These are phyloP conservation scores for Candida andamanensis DNA, from an alignment of 805 yeast species.

Conservation along the genomic window DNA sequence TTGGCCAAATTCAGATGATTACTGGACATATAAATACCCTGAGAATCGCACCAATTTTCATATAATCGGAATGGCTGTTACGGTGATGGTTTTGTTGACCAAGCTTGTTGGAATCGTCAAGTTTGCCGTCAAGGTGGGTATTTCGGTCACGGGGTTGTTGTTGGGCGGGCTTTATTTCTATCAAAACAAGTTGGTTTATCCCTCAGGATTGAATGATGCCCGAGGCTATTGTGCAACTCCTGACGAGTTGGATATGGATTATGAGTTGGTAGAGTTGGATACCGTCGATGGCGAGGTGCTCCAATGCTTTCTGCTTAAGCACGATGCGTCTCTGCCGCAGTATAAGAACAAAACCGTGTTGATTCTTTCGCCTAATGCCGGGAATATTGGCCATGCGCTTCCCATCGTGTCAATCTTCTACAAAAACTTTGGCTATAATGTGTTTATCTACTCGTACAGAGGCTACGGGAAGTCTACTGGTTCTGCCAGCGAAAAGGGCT, in stretches of 20 bases:
- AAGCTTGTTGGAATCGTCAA: constrained; percentile 18
- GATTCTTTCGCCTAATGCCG: constrained; percentile 88
- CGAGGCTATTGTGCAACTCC: constrained; percentile 74
- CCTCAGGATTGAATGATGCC: constrained; percentile 74
- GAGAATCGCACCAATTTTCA: background rate
- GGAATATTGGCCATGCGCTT: constrained; percentile 86
- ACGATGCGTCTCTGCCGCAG: constrained; percentile 31
- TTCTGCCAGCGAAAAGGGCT: constrained; percentile 65
- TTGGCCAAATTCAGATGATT: constrained; percentile 33
- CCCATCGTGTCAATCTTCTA: constrained; percentile 75
- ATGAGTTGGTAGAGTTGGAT: constrained; percentile 50
- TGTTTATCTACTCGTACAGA: constrained; percentile 79
- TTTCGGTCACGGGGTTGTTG: constrained; percentile 40
- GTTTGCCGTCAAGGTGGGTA: constrained; percentile 34
- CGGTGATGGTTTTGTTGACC: constrained; percentile 6
- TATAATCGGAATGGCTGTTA: constrained; percentile 4
- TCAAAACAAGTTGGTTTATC: constrained; percentile 74
- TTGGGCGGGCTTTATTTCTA: constrained; percentile 52
- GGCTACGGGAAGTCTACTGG: constrained; percentile 89
- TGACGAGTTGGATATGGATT: constrained; percentile 55
- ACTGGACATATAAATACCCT: constrained; percentile 2
- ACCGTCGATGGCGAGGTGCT: constrained; percentile 70
- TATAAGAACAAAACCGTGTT: constrained; percentile 65
- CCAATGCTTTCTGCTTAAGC: constrained; percentile 59
- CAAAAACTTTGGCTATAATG: constrained; percentile 61